Conservation (phyloP, 306 rosid genomes). For the Alnus glutinosa region DNA sequence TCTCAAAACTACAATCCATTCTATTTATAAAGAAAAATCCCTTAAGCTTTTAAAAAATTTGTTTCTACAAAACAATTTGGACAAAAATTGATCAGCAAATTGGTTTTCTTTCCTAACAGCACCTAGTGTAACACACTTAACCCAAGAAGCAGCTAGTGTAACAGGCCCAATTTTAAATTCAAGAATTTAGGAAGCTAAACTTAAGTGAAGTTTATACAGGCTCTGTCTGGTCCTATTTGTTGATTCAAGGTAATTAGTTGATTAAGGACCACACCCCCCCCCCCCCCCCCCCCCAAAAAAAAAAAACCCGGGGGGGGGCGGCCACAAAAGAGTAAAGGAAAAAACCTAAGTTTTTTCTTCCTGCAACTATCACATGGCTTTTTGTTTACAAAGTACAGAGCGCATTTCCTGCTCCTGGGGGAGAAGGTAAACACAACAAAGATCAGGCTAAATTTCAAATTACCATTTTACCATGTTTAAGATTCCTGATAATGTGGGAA, state of each 20-base stretch:
- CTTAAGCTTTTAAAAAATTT: not conserved
- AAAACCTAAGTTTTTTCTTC: not conserved
- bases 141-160: not conserved
- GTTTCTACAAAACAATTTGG: not conserved
- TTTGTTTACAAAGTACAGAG: not conserved
- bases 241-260: not conserved
- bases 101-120: not conserved
- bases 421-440: not conserved
- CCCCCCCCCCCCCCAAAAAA: no score
- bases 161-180: not conserved
- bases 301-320: not conserved
- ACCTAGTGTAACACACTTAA: not conserved
- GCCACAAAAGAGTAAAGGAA: not conserved
- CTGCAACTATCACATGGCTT: not conserved
- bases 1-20: not conserved
- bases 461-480: no score
- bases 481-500: not conserved
- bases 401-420: not conserved
- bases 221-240: not conserved
- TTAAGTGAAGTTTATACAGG: not conserved
- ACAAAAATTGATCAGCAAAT: not conserved
- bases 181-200: not conserved
- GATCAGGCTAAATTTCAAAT: not conserved
- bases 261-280: not conserved
- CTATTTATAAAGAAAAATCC: not conserved